Evolutionary conservation across 2,329 filamentous ascomycete species (phyloP).

Genomic region (Trichoderma koningii): DNA sequence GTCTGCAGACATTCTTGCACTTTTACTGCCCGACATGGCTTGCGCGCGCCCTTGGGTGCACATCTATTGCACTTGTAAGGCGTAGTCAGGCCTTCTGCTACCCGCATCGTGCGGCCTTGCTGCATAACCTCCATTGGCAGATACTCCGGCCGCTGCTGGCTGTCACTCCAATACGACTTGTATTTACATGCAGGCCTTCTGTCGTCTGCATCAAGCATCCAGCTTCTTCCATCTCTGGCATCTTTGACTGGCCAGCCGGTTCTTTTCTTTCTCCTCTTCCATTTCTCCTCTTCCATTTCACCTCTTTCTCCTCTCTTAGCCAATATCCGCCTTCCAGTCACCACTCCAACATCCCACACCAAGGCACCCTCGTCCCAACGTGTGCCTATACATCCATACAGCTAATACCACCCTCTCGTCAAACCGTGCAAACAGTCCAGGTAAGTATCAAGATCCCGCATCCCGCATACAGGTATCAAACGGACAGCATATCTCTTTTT

Average conservation of each 20-base stretch:
- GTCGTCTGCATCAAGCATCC: not conserved
- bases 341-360: not conserved
- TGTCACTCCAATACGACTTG: too few species aligned
- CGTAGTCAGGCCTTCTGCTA: not conserved
- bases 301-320: not conserved
- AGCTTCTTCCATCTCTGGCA: not conserved
- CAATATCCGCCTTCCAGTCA: not conserved
- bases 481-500: not conserved
- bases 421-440: not conserved
- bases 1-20: not conserved
- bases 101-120: conserved; percentile 1
- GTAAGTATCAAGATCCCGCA: conserved; percentile 2
- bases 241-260: not conserved
- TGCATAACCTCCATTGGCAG: conserved; percentile 30
- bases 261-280: not conserved
- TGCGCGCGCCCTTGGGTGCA: not conserved
- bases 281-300: not conserved
- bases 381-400: not conserved
- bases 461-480: not conserved
- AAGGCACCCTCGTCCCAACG: not conserved
- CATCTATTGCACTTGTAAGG: too few species aligned
- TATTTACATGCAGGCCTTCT: not conserved
- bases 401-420: not conserved
- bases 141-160: conserved; percentile 11
- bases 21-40: conserved; percentile 12